These are phyloP conservation scores for Naganishia cerealis DNA, from an alignment of 1,284 basidiomycete genomes.

Conservation along the genomic window DNA sequence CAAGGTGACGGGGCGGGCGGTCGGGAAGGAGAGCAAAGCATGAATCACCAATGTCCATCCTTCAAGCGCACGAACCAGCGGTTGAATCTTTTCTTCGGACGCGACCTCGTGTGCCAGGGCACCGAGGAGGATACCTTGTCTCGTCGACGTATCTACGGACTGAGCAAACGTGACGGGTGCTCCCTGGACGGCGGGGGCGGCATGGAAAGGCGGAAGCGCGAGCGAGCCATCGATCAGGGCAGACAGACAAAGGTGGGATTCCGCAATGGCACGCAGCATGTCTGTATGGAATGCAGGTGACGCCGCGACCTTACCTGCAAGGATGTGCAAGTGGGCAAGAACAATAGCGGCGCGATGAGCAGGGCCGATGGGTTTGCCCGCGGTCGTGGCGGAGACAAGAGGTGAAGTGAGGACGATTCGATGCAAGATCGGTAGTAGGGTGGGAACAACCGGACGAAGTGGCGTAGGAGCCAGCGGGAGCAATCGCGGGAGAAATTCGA, in stretches of 20 bases:
- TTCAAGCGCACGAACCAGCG: constrained; percentile 15
- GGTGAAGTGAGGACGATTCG: constrained; percentile 41
- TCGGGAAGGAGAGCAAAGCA: constrained; percentile 58
- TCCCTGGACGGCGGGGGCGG: not conserved
- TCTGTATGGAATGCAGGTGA: constrained; percentile 33
- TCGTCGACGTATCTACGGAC: constrained; percentile 9
- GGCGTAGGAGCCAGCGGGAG: constrained; percentile 46
- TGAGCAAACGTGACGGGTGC: constrained; percentile 6
- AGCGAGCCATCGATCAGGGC: constrained; percentile 15
- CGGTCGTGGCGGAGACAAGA: constrained; percentile 33
- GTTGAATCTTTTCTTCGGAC: constrained; percentile 14
- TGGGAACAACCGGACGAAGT: constrained; percentile 44
- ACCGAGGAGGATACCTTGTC: constrained; percentile 12
- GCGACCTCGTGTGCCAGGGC: constrained; percentile 14
- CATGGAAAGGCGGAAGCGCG: constrained; percentile 13
- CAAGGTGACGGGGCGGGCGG: constrained; percentile 67
- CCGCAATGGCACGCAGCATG: constrained; percentile 15
- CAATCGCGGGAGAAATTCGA: constrained; percentile 38
- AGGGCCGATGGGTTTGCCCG: constrained; percentile 22
- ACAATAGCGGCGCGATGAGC: constrained; percentile 27
- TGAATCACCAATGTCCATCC: constrained; percentile 21
- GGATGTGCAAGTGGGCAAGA: constrained; percentile 44
- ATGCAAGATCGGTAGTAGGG: constrained; percentile 40
- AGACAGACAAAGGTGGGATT: constrained; percentile 25
- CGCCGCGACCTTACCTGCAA: constrained; percentile 48